A percentile compares a stretch with the other conserved stretches of the same genome.
phyloP scores from a whole-genome alignment of 2,329 filamentous ascomycete species.

The Pseudogymnoascus sp. region DNA sequence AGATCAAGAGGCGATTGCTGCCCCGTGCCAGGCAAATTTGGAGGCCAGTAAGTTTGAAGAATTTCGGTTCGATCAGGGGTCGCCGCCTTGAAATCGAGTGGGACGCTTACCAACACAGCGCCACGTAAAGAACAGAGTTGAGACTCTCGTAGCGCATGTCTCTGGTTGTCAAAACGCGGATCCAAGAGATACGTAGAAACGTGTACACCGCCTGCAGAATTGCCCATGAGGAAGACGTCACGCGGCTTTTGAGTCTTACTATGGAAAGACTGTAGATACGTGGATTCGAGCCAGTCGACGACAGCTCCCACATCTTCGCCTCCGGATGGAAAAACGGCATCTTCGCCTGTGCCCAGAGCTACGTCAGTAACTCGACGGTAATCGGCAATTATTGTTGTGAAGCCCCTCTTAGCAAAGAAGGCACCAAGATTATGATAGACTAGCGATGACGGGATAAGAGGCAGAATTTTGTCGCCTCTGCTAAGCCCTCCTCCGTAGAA shows the following conservation, averaged over 20 bases:
- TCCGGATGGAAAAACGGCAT: conserved; percentile 19
- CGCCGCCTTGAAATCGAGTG: conserved; percentile 18
- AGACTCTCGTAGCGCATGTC: conserved; percentile 11
- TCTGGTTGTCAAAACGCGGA: conserved; percentile 17
- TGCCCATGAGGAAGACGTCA: conserved; percentile 25
- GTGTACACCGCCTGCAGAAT: conserved; percentile 28
- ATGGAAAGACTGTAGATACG: not conserved
- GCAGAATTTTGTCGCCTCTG: conserved; percentile 21
- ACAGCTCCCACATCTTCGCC: conserved; percentile 24
- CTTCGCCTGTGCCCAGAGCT: conserved; percentile 17
- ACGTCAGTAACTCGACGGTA: conserved; percentile 23
- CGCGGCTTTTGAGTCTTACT: conserved; percentile 5
- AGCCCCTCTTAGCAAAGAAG: conserved; percentile 23
- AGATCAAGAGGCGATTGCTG: not conserved
- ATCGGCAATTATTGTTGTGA: conserved; percentile 23
- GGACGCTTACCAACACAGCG: conserved; percentile 19
- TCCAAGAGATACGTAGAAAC: conserved; percentile 24
- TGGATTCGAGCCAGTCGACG: conserved; percentile 19
- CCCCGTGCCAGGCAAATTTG: not conserved
- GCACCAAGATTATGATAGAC: conserved; percentile 26
- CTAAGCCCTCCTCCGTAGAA: conserved; percentile 26
- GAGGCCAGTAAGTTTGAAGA: conserved; percentile 4
- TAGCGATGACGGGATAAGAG: conserved; percentile 16
- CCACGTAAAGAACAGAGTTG: conserved; percentile 17
- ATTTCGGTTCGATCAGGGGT: conserved; percentile 11